Base-by-base conservation (phyloP, 148 eudicot genomes). In the Amaranthus hypochondriacus region DNA sequence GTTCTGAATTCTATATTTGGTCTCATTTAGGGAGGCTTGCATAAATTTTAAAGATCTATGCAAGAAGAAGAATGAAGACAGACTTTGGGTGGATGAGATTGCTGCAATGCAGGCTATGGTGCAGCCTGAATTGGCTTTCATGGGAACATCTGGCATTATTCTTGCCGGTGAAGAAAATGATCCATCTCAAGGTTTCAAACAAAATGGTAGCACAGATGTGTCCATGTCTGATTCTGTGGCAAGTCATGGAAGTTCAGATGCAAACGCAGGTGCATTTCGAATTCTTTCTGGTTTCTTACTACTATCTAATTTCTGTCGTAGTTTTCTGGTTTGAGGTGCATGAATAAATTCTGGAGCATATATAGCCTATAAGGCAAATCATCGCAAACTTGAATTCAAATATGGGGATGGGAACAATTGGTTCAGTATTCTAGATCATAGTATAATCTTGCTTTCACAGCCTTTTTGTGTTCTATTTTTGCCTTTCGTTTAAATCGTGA, bases 51-150 rank as follows among this genome's bases (percentile, higher is more conserved):
- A 80, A 81, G 96, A 86, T 50, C 73, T 92, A 43, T 92, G 92
- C 78, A 86, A 79, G 80, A 90, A 82, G 81, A 92, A 92, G 80
- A 87, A 82, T 68, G 83, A 85, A 59, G 98, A 92, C 66, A 75
- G 86, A 77, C 73, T 83, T 69, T 92, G 96, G 96, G 88, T 86
- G 80, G 92, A 90, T 83, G 93, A 92, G 81, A 81, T 90, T 62
- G 93, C 96, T 46, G 90, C 92, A 77, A 85, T 92, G 92, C 93
- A 90, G 87, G 96, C 91, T 7, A 83, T 70, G 53, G 78, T 88
- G 79, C 89, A 73, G 60, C 81, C 89, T 9, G 86, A 79, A 46
- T 80, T 85, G 58, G 75, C 97, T 5, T 90, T 76, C 74, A 0
- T 84, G 79, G 89, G 85, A 78, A 75, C 83, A 56, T 87, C 97